A percentile compares a stretch with the other conserved stretches of the same genome.
phyloP scores from a whole-genome alignment of 768 basidiomycete species.

The Suillus subalutaceus region DNA sequence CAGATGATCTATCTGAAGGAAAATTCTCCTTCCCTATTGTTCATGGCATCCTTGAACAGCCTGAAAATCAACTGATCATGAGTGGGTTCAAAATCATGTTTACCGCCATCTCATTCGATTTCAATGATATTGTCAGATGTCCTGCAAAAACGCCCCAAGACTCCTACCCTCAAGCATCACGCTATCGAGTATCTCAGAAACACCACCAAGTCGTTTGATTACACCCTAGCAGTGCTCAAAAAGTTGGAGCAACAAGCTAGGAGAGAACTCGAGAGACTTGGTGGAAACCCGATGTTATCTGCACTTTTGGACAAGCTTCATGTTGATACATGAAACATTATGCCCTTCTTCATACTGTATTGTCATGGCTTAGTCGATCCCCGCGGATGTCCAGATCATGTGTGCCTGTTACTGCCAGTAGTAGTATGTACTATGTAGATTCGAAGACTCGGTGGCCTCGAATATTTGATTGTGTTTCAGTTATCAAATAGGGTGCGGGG shows the following conservation, averaged over 20 bases:
- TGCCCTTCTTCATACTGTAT: neutral
- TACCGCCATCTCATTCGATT: neutral
- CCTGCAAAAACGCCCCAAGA: constrained; percentile 81
- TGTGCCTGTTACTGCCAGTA: neutral
- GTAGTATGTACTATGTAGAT: neutral
- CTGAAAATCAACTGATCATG: constrained; percentile 72
- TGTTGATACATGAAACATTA: constrained; percentile 24
- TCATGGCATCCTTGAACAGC: constrained; percentile 81
- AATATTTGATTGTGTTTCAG: neutral
- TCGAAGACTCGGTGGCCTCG: neutral
- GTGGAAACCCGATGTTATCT: constrained; percentile 69
- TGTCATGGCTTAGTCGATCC: neutral
- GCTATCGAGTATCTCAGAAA: constrained; percentile 74
- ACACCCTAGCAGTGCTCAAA: constrained; percentile 64
- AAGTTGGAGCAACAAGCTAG: constrained; percentile 36
- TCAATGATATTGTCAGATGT: constrained; percentile 54
- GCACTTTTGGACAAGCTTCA: constrained; percentile 55
- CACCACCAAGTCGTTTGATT: constrained; percentile 77
- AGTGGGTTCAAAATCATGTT: constrained; percentile 49
- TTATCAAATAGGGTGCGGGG: neutral
- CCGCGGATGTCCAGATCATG: neutral
- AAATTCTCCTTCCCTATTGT: constrained; percentile 95
- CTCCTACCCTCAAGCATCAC: constrained; percentile 76
- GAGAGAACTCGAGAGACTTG: constrained; percentile 66
- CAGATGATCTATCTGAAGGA: constrained; percentile 91